Base-by-base conservation (phyloP, 2,329 filamentous ascomycete species). In the Macrophomina pseudophaseolina region DNA sequence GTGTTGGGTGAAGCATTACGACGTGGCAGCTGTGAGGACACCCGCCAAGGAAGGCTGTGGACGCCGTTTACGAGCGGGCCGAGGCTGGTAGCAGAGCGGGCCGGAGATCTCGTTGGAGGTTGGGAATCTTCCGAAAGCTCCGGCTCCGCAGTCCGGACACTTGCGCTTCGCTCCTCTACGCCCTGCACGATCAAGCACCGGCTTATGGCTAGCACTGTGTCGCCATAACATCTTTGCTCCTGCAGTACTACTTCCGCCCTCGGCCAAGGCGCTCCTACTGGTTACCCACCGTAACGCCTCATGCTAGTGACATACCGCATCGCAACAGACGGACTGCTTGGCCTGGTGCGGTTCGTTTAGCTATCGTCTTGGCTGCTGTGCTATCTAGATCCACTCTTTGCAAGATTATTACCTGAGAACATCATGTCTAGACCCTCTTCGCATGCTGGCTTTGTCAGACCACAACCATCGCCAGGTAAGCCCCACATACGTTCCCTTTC, bases 341-440 rank as follows among this genome's bases (percentile, higher is more conserved):
- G 56, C 42, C 35, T n/a, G 56, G 48, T 60, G 56, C 40, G 40
- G 42, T 42, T 60, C 56, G 7, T 28, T 5, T 6, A 42, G 35
- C 56, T 23, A 60, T 30, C 14, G 14, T 35, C 56, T 48, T 48
- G 28, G 56, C 35, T 16, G 38, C 16, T 35, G 4, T 30, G 9
- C 18, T 42, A 40, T 32, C 51, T 38, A 6, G 51, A 54, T 38
- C 51, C 30, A 35, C 51, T 33, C 32, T 23, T 14, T 7, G n/a
- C 51, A n/a, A 23, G 18, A 7, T 38, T 33, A 38, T 60, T 60
- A 60, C 56, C 42, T 58, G 56, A 60, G 30, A n/a, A 23, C 30
- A 5, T 14, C 11, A 18, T 11, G 9, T 60, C 56, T 9, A 23
- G 56, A 30, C 30, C 56, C 14, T 23, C 16, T 23, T 46, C 56